These are phyloP conservation scores for Colletotrichum truncatum DNA, from an alignment of 2,329 filamentous ascomycete genomes.

Conservation along the genomic window DNA sequence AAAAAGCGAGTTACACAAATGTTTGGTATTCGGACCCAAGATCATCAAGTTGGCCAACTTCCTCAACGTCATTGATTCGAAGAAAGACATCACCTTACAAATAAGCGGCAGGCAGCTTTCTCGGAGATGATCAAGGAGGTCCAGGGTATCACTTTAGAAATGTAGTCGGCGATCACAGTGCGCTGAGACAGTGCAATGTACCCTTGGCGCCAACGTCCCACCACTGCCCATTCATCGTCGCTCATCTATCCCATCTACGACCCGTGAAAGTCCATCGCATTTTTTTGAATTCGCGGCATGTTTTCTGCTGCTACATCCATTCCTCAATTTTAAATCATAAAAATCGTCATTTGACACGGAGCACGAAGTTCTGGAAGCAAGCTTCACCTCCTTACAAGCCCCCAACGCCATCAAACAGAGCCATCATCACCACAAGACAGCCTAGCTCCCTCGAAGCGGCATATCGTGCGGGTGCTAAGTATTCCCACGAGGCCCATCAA, in stretches of 20 bases:
- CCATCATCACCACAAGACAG: too few relatives aligned
- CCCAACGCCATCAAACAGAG: too few relatives aligned
- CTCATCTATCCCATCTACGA: not conserved
- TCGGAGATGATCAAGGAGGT: not conserved
- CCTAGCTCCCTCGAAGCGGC: too few relatives aligned
- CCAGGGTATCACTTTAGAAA: not conserved
- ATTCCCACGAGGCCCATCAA: too few relatives aligned
- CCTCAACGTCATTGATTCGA: not conserved
- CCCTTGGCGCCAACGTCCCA: not conserved
- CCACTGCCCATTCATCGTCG: not conserved
- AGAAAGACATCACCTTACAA: not conserved
- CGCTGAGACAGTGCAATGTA: not conserved
- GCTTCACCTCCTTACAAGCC: too few relatives aligned
- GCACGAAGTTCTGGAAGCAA: too few relatives aligned
- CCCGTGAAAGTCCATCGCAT: not conserved
- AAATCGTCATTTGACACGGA: too few relatives aligned
- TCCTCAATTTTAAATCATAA: too few relatives aligned
- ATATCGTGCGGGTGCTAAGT: too few relatives aligned
- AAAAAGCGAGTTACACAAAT: not conserved
- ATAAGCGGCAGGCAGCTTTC: not conserved
- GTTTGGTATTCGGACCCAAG: not conserved
- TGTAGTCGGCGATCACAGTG: conserved; percentile 9
- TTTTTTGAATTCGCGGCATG: too few relatives aligned
- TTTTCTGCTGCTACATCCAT: too few relatives aligned
- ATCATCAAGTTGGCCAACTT: not conserved